Evolutionary conservation across 2,329 filamentous ascomycete species (phyloP).

Genomic region (Claviceps paspali): DNA sequence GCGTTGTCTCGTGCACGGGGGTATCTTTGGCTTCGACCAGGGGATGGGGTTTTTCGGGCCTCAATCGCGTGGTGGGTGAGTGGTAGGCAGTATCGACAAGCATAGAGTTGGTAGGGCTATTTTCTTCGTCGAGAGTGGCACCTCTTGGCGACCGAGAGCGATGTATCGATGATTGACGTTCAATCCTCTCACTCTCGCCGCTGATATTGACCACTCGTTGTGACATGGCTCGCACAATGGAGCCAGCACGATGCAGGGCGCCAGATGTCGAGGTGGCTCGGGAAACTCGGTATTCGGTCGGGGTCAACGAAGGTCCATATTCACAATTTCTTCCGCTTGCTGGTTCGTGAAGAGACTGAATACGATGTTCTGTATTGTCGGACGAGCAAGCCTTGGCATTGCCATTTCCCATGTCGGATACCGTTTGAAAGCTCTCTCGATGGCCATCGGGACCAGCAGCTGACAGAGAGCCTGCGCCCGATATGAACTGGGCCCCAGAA

Average conservation of each 20-base stretch:
- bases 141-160: constrained; percentile 41
- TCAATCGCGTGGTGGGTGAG: constrained; percentile 29
- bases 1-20: constrained; percentile 9
- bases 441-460: constrained; percentile 26
- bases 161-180: constrained; percentile 50
- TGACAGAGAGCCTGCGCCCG: constrained; percentile 30
- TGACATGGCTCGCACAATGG: constrained; percentile 75
- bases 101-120: constrained; percentile 17
- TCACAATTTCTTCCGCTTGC: constrained; percentile 31
- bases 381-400: constrained; percentile 35
- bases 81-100: constrained; percentile 35
- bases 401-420: constrained; percentile 40
- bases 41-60: constrained; percentile 28
- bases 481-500: constrained; percentile 38
- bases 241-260: constrained; percentile 54
- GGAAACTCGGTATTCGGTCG: constrained; percentile 38
- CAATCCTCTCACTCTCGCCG: constrained; percentile 74
- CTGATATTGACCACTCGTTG: constrained; percentile 96
- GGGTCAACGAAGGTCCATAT: constrained; percentile 40
- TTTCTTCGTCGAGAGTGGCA: constrained; percentile 18
- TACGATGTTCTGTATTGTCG: constrained; percentile 33
- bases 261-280: constrained; percentile 47
- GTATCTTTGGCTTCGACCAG: constrained; percentile 3
- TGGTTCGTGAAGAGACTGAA: constrained; percentile 42
- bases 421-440: constrained; percentile 42